These are phyloP conservation scores for Magnusiomyces paraingens DNA, from an alignment of 1,139 yeast genomes.

Conservation along the genomic window DNA sequence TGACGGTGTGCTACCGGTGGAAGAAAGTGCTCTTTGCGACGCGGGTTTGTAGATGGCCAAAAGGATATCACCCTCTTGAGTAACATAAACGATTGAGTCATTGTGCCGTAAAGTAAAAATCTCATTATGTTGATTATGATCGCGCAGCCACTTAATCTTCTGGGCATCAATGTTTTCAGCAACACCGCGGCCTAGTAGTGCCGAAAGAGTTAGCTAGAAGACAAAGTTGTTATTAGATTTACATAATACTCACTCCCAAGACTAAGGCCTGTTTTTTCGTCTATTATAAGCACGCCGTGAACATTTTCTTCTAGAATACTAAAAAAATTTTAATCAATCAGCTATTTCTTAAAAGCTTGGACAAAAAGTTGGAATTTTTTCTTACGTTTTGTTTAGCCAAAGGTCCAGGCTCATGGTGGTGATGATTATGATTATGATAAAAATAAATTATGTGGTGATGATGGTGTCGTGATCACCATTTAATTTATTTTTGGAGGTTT, in stretches of 20 bases:
- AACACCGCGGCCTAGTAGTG: slow-evolving; percentile 21
- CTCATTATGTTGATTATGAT: slow-evolving; percentile 7
- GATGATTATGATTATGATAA: slow-evolving; percentile 1
- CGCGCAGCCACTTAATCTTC: slow-evolving; percentile 18
- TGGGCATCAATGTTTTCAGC: slow-evolving; percentile 28
- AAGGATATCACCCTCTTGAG: slow-evolving; percentile 9
- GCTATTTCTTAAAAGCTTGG: too few species aligned
- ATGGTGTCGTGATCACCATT: background rate
- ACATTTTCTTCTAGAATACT: slow-evolving; percentile 23
- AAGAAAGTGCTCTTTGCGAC: background rate
- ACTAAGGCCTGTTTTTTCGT: slow-evolving; percentile 24
- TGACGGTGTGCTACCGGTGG: background rate
- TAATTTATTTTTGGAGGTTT: slow-evolving; percentile 7
- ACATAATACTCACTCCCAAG: slow-evolving; percentile 21
- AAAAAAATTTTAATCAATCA: too few species aligned
- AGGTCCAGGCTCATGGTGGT: slow-evolving; percentile 16
- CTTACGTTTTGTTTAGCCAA: slow-evolving; percentile 27
- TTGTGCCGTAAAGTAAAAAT: slow-evolving; percentile 4
- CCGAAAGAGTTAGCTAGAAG: background rate
- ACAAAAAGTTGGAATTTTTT: too few species aligned
- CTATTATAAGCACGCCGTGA: slow-evolving; percentile 25
- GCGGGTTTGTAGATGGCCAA: slow-evolving; percentile 12
- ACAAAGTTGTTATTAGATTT: background rate
- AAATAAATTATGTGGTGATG: background rate
- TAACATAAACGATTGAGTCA: slow-evolving; percentile 7